Evolutionary conservation across 345 rosid species (phyloP), one percentile per base, ranked within the genome.

Genomic region (Zanthoxylum bungeanum): DNA sequence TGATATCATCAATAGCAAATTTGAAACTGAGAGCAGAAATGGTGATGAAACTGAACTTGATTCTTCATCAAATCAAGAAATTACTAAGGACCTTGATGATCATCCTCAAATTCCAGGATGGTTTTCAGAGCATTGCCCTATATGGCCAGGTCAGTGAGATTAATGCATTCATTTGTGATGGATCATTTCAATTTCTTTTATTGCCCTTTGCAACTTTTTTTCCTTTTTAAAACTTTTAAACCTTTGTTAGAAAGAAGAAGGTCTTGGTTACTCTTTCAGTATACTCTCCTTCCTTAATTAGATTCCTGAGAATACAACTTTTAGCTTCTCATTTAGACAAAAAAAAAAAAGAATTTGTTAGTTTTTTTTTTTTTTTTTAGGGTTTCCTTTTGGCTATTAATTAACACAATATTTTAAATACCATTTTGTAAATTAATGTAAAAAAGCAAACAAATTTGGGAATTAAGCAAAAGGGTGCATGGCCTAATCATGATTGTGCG

Each of bases 81-180:
- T n/a, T n/a, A n/a, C 58, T 47, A 0, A 2, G 58, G 55, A 51
- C 22, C 71, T 27, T 49, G 22, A 50, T 49, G 22, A 50, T n/a
- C 72, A 59, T 61, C 83, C 78, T 1, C 4, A 4, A 16, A 25
- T 66, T 56, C 50, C 65, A 21, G 85, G 82, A 37, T 81, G 85
- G 85, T 81, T 75, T 67, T 73, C 78, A 28, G 82, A 78, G 80
- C 46, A 75, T 58, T 73, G 82, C 59, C 71, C 85, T 1, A 28
- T 66, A n/a, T 81, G 82, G 82, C 85, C 82, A 75, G 85, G 85
- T 81, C 37, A 64, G 68, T 44, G 36, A 64, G 53, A 64, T 14
- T 7, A n/a, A n/a, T n/a, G 28, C 0, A 7, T 51, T 51, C 7
- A 51, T 24, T 51, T 0, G 11, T 22, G 27, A 51, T 51, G 27